These are phyloP conservation scores for Verticillium albo-atrum DNA, from an alignment of 2,329 filamentous ascomycete species.

Conservation along the genomic window DNA sequence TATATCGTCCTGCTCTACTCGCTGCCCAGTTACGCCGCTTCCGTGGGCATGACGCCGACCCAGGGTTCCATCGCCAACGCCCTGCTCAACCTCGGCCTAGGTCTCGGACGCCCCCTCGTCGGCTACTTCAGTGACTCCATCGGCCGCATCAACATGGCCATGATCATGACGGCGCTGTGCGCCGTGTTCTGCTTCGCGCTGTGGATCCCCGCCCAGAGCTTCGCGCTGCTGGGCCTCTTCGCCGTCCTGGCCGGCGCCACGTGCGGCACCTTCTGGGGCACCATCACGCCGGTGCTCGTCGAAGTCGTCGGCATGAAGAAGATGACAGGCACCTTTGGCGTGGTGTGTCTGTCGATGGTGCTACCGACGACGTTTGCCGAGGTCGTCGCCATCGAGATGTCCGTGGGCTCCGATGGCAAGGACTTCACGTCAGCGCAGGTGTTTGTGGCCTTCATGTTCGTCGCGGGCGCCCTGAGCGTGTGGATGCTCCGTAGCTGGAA, in stretches of 20 bases:
- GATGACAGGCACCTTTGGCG: slow-evolving; percentile 50
- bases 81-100: slow-evolving; percentile 59
- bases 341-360: slow-evolving; percentile 56
- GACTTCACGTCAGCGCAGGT: slow-evolving; percentile 53
- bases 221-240: slow-evolving; percentile 55
- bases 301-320: slow-evolving; percentile 58
- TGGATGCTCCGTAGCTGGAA: slow-evolving; percentile 58
- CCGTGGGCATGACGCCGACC: slow-evolving; percentile 52
- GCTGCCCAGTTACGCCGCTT: slow-evolving; percentile 56
- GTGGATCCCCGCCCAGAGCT: slow-evolving; percentile 56
- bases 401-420: slow-evolving; percentile 29
- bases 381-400: slow-evolving; percentile 49
- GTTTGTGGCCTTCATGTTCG: slow-evolving; percentile 58
- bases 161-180: slow-evolving; percentile 46
- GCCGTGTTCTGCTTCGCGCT: slow-evolving; percentile 56
- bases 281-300: slow-evolving; percentile 52
- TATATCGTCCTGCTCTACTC: slow-evolving; percentile 63
- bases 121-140: slow-evolving; percentile 58
- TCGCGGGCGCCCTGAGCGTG: slow-evolving; percentile 48
- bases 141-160: slow-evolving; percentile 60
- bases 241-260: slow-evolving; percentile 53
- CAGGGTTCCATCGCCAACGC: slow-evolving; percentile 60
- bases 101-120: slow-evolving; percentile 52
- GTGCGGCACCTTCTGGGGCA: slow-evolving; percentile 56
- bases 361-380: slow-evolving; percentile 45